phyloP scores from a whole-genome alignment of 2,329 filamentous ascomycete genomes.

The Cladosporium phlei region DNA sequence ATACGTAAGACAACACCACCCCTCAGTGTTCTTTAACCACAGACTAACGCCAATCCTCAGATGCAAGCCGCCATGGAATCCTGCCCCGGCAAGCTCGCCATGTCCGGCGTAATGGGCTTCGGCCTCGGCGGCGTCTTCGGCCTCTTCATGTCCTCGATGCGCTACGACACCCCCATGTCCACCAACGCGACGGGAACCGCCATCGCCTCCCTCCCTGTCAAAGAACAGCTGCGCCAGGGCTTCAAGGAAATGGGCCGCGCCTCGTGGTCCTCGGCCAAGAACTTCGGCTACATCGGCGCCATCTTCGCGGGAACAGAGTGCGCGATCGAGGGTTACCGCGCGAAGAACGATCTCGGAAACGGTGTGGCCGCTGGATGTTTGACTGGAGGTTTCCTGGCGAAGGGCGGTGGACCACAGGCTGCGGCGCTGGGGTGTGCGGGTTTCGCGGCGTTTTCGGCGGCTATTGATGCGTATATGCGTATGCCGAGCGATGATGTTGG shows the following conservation, averaged over 20 bases:
- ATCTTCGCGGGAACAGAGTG: constrained; percentile 93
- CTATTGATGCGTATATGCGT: constrained; percentile 88
- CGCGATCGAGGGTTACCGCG: constrained; percentile 84
- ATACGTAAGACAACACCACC: constrained; percentile 27
- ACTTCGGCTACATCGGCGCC: constrained; percentile 89
- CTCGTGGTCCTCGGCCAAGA: constrained; percentile 79
- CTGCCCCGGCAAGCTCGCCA: constrained; percentile 79
- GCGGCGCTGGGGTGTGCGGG: constrained; percentile 82
- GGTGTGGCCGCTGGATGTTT: constrained; percentile 83
- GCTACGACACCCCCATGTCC: constrained; percentile 88
- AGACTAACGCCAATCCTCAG: constrained; percentile 39
- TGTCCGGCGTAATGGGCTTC: constrained; percentile 91
- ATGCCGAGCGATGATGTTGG: constrained; percentile 50
- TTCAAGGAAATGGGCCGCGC: constrained; percentile 93
- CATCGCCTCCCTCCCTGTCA: constrained; percentile 65
- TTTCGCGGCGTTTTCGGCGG: constrained; percentile 87
- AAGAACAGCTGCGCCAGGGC: constrained; percentile 76
- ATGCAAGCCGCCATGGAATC: constrained; percentile 86
- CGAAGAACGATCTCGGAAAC: constrained; percentile 90
- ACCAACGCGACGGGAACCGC: constrained; percentile 46
- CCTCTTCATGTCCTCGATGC: constrained; percentile 98
- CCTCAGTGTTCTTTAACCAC: neutral
- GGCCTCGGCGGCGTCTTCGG: constrained; percentile 91
- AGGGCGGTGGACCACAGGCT: constrained; percentile 83
- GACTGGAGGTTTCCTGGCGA: constrained; percentile 82